Percentiles rank a stretch among this genome's conserved stretches.
phyloP scores from a whole-genome alignment of 306 rosid genomes.

The Glycine latifolia region DNA sequence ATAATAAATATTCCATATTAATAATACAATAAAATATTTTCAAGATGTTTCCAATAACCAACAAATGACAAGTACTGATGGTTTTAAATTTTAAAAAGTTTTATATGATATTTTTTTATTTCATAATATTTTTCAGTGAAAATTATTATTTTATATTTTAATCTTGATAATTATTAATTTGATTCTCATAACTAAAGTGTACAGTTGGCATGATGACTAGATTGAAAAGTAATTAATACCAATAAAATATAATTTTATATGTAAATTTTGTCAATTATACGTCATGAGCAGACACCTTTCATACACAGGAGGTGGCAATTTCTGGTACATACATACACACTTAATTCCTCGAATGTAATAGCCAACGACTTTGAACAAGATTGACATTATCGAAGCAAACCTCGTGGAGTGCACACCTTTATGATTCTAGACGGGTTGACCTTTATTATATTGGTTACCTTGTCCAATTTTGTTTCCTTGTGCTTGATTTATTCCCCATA shows the following conservation, averaged over 20 bases:
- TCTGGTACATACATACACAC: background rate
- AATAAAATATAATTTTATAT: background rate
- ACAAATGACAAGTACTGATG: too few relatives aligned
- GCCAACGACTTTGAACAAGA: background rate
- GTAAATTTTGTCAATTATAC: background rate
- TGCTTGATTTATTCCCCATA: slow-evolving; percentile 32
- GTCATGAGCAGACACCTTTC: background rate
- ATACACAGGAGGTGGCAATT: background rate
- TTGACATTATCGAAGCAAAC: slow-evolving; percentile 33
- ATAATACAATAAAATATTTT: too few relatives aligned
- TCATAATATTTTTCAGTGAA: too few relatives aligned
- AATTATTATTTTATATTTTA: too few relatives aligned
- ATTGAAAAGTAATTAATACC: too few relatives aligned
- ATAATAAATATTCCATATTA: too few relatives aligned
- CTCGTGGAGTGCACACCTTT: background rate
- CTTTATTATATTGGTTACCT: slow-evolving; percentile 11
- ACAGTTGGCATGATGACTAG: too few relatives aligned
- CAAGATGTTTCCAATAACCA: too few relatives aligned
- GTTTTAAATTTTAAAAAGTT: too few relatives aligned
- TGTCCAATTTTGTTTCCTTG: slow-evolving; percentile 38
- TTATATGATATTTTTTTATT: too few relatives aligned
- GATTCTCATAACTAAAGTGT: too few relatives aligned
- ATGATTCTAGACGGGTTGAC: slow-evolving; percentile 51
- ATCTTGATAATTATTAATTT: too few relatives aligned
- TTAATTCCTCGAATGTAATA: background rate